phyloP scores from a whole-genome alignment of 192 early-diverging fungal genomes.

The Chytriomyces hyalinus region DNA sequence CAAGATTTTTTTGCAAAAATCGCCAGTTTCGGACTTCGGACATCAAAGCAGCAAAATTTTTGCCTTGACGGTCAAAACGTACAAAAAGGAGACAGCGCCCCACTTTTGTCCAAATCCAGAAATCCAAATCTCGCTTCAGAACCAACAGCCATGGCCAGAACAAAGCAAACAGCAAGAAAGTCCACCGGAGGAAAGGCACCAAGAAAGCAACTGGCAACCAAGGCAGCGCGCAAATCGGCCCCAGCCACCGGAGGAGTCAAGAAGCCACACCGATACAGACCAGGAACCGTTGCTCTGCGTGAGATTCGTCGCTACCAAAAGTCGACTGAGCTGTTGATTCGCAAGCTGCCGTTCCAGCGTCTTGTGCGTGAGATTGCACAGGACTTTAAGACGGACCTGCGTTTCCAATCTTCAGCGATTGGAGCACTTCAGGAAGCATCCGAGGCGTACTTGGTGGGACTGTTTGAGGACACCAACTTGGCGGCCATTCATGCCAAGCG shows the following conservation, averaged over 20 bases:
- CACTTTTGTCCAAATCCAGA: no score
- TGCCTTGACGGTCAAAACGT: no score
- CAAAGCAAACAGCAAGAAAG: slow-evolving; percentile 97
- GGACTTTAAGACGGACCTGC: slow-evolving; percentile 99
- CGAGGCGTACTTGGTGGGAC: slow-evolving; percentile 62
- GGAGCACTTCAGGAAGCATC: slow-evolving; percentile 99
- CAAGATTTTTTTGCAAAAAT: no score
- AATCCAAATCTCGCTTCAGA: no score
- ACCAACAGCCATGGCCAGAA: slow-evolving; percentile 67
- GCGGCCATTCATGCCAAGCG: slow-evolving; percentile 98
- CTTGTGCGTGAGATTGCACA: slow-evolving; percentile 99
- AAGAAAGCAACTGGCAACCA: slow-evolving; percentile 94
- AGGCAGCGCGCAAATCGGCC: slow-evolving; percentile 97
- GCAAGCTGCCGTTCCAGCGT: slow-evolving; percentile 87
- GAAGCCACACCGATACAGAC: slow-evolving; percentile 89
- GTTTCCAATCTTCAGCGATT: slow-evolving; percentile 99
- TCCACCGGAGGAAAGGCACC: slow-evolving; percentile 99
- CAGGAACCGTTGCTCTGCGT: slow-evolving; percentile 80
- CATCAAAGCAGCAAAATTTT: no score
- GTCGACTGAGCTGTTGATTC: slow-evolving; percentile 86
- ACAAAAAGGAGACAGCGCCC: no score
- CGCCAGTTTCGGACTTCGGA: no score
- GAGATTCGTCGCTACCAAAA: slow-evolving; percentile 91
- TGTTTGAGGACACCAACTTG: slow-evolving; percentile 90
- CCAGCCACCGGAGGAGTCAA: slow-evolving; percentile 80